Evolutionary conservation across 2,329 filamentous ascomycete species (phyloP), one percentile per base, ranked within the genome.

Genomic region (Penicillium janthinellum): DNA sequence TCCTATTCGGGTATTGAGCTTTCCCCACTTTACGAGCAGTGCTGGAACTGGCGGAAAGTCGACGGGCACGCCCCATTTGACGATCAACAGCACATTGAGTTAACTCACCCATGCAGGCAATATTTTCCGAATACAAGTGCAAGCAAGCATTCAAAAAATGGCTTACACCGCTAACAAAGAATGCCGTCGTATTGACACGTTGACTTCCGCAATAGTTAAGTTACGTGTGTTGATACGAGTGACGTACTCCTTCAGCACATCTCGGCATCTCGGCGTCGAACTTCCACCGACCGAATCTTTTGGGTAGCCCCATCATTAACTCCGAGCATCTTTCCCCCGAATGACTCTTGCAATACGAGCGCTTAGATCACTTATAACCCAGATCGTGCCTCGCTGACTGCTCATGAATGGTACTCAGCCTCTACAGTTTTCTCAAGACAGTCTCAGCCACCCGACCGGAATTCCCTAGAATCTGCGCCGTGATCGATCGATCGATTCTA

Each of bases 401-500:
- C 1, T 35, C 11, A 4, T 28, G 0, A 22, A 35, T 25, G n/a
- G n/a, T 4, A 8, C 22, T 35, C 15, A 4, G 34, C 14, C 5
- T 35, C 28, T 17, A 4, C n/a, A 4, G 5, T n/a, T 14, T 12
- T 12, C 31, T 12, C 6, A 35, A 28, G 45, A 49, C 28, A n/a
- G 5, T 34, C 10, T 31, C 10, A 20, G 3, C 28, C 45, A 20
- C 34, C 20, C 14, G 17, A 50, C 8, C 49, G 49, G 48, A 37
- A 8, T 10, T 49, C 22, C 48, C 17, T 14, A 22, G 35, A 41
- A 14, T 35, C 34, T 14, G 42, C 38, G n/a, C n/a, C 6, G 10
- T 20, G 20, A 20, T 20, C 58, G 55, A 60, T 61, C 56, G 56
- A 61, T 58, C 59, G 55, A 58, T 48, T 41, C 41, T 58, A 53